These are phyloP conservation scores for Russula virescens DNA, from an alignment of 768 basidiomycete genomes.

Conservation along the genomic window DNA sequence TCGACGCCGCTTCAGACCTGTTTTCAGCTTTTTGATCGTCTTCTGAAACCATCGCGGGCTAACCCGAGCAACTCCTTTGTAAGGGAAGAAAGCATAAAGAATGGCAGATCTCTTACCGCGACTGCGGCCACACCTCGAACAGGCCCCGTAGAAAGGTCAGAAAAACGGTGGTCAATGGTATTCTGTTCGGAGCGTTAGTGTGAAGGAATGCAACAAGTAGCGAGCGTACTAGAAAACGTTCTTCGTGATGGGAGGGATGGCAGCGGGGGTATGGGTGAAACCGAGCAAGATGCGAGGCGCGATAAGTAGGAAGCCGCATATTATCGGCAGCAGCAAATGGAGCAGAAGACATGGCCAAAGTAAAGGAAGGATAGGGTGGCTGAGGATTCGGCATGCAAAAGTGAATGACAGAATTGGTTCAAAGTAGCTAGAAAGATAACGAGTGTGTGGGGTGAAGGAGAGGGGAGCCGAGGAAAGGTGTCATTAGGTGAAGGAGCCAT, in stretches of 20 bases:
- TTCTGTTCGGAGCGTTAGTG: background rate
- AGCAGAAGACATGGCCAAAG: slow-evolving; percentile 13
- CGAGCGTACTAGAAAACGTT: slow-evolving; percentile 9
- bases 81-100: background rate
- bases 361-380: slow-evolving; percentile 17
- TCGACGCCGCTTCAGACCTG: slow-evolving; percentile 8
- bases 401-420: background rate
- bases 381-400: slow-evolving; percentile 10
- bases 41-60: slow-evolving; percentile 2
- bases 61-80: background rate
- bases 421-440: background rate
- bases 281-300: slow-evolving; percentile 12
- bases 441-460: slow-evolving; percentile 1
- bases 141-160: background rate
- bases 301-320: slow-evolving; percentile 11
- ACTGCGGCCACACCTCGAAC: background rate
- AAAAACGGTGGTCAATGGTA: slow-evolving; percentile 11
- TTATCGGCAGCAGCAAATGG: slow-evolving; percentile 4
- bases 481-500: background rate
- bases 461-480: background rate
- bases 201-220: background rate
- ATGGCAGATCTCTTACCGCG: background rate
- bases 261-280: slow-evolving; percentile 18
- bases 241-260: background rate
- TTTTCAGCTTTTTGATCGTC: slow-evolving; percentile 5